Evolutionary conservation across 495 filamentous ascomycete species (phyloP), one percentile per base, ranked within the genome.

Genomic region (Margaritispora aquatica): DNA sequence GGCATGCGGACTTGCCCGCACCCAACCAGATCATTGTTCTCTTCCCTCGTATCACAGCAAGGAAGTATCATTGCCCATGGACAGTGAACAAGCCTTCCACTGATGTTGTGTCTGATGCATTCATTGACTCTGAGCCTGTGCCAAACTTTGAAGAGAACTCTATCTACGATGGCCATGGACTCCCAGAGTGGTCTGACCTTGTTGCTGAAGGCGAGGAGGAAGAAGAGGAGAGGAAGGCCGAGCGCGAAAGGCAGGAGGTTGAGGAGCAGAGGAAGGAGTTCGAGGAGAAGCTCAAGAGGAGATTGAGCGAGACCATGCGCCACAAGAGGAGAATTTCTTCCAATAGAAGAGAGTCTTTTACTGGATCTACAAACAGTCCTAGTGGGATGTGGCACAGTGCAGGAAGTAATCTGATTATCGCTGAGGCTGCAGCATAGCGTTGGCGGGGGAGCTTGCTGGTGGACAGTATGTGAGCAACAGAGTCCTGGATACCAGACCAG

Each of bases 11-110:
- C 8, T n/a, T 46, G 17, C 38, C 48, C 4, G 2, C 38, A 19
- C 7, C 29, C 29, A 48, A 44, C 24, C 21, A 44, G 17, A 19
- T 50, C 11, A 41, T 57, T 57, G 38, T 57, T 31, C 50, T 57
- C 23, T 57, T 57, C 26, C 55, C 55, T 21, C 38, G 55, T 48
- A 24, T 57, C 55, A 57, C 44, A 7, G 55, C 55, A 21, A 19
- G 54, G 29, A 34, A 34, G 15, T 15, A 34, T 34, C 29, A 5
- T 34, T 34, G 29, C 15, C 29, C 29, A 7, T 34, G 29, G 29
- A 7, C 29, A 34, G 15, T 15, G 7, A 34, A 34, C 29, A 34
- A 34, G 15, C 5, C 7, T 15, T 34, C 29, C 15, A 5, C 5
- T 15, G 15, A 15, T 15, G 15, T 5, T 15, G 15, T 34, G 29